Evolutionary conservation across 305 asterid species (phyloP), one percentile per base, ranked within the genome.

Genomic region (Plantago coronopus): DNA sequence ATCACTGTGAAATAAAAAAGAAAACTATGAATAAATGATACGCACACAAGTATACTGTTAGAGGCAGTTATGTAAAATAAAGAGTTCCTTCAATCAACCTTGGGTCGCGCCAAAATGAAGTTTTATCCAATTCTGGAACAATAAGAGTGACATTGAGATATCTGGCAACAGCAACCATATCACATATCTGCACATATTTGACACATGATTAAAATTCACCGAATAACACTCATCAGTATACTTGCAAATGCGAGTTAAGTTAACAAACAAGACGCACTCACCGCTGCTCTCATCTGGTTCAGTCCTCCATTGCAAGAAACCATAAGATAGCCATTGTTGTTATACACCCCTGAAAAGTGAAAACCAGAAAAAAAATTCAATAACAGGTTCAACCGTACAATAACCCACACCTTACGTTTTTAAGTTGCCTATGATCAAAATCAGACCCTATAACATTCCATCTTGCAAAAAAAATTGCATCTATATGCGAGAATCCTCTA

Each of bases 251-350:
- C 9, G 25, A 48, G 57, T 23, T 17, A 51, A 11, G 29, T 21
- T 31, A 51, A 51, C 38, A 14, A 5, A 22, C n/a, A 22, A 22
- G 19, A 51, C 19, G 25, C 38, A 77, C 84, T 76, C 68, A 84
- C 93, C 17, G 88, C 93, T 21, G 88, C 80, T 60, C 93, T 77
- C 93, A 84, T 84, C 59, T 84, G 93, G 65, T 84, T 84, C 67
- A 84, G 93, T 48, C 93, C 93, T 40, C 93, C 93, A 62, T 84
- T 84, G 81, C 93, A 81, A 72, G 93, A 81, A 70, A 81, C 93
- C 63, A 84, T 44, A 15, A 84, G 82, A 73, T 84, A 82, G 25
- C 93, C 88, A 65, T 84, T 84, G 58, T 76, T 84, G 76, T 25
- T 71, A 42, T 84, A 84, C 14, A 76, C 75, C 78, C 93, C 93